Conservation (phyloP, 805 yeast species). For the Candida krabiensis region DNA sequence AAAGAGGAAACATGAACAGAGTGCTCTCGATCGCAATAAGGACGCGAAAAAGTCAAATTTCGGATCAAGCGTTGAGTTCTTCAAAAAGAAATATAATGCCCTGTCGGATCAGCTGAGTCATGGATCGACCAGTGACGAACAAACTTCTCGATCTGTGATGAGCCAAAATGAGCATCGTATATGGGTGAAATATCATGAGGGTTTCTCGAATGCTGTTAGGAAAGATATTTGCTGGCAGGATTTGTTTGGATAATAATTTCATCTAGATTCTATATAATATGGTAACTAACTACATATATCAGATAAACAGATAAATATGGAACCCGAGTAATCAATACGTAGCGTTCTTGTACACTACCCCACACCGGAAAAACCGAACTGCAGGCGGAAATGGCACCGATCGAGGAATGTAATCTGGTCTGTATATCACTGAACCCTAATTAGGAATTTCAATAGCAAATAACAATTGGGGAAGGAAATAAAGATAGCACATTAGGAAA, state of each 20-base stretch:
- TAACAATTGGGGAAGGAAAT: too few relatives aligned
- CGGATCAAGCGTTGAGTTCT: constrained; percentile 35
- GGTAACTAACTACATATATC: neutral
- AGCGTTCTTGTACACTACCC: too few relatives aligned
- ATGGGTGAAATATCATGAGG: constrained; percentile 93
- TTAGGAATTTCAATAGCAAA: too few relatives aligned
- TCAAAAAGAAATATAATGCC: constrained; percentile 42
- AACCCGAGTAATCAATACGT: too few relatives aligned
- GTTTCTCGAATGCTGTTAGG: constrained; percentile 88
- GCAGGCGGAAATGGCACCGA: too few relatives aligned
- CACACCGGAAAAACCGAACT: too few relatives aligned
- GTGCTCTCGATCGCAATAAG: constrained; percentile 13
- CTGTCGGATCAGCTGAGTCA: constrained; percentile 16
- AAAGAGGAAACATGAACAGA: constrained; percentile 3
- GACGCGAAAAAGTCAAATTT: constrained; percentile 11
- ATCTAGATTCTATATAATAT: neutral
- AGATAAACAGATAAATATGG: too few relatives aligned
- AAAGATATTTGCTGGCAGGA: constrained; percentile 78
- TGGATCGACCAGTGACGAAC: constrained; percentile 11
- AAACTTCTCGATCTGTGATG: constrained; percentile 18
- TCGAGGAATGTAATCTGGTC: too few relatives aligned
- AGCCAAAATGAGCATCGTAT: constrained; percentile 37
- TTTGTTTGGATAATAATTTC: constrained; percentile 39
- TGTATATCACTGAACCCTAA: too few relatives aligned
- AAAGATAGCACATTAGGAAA: too few relatives aligned